These are phyloP conservation scores for Arachnomyces sp. DNA, from an alignment of 2,329 filamentous ascomycete genomes.

Conservation along the genomic window DNA sequence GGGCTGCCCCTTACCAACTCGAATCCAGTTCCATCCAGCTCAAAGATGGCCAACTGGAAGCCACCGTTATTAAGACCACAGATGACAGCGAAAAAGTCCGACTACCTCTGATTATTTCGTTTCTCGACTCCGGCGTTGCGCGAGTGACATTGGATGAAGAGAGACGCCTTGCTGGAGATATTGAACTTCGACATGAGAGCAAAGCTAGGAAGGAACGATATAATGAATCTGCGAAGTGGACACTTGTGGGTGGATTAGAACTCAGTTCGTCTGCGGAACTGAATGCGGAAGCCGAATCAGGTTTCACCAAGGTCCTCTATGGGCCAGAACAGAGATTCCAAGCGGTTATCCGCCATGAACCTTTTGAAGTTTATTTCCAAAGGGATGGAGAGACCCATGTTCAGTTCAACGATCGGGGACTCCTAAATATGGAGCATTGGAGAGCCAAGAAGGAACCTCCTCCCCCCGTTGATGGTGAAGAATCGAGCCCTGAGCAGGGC, in stretches of 20 bases:
- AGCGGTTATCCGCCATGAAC: constrained; percentile 73
- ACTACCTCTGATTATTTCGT: constrained; percentile 76
- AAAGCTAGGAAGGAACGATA: constrained; percentile 84
- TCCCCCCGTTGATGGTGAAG: constrained; percentile 19
- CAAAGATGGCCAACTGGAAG: constrained; percentile 71
- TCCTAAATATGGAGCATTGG: constrained; percentile 95
- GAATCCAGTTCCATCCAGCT: constrained; percentile 64
- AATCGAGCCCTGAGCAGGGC: constrained; percentile 33
- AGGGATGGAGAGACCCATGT: constrained; percentile 74
- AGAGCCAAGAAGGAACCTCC: constrained; percentile 53
- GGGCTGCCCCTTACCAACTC: constrained; percentile 75
- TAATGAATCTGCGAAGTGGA: constrained; percentile 82
- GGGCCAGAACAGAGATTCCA: constrained; percentile 70
- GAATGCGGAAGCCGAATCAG: constrained; percentile 56
- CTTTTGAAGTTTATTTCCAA: constrained; percentile 80
- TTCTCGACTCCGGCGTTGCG: constrained; percentile 81
- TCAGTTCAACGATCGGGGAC: constrained; percentile 80
- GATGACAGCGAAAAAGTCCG: constrained; percentile 61
- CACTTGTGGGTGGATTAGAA: constrained; percentile 72
- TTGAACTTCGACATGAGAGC: constrained; percentile 78
- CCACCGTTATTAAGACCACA: constrained; percentile 72
- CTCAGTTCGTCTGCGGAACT: constrained; percentile 65
- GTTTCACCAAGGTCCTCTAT: constrained; percentile 67
- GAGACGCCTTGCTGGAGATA: constrained; percentile 78
- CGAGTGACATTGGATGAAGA: constrained; percentile 89